Percentiles rank a stretch among this genome's conserved stretches.
These are phyloP conservation scores for Poronia punctata DNA, from an alignment of 495 filamentous ascomycete genomes.

Conservation along the genomic window DNA sequence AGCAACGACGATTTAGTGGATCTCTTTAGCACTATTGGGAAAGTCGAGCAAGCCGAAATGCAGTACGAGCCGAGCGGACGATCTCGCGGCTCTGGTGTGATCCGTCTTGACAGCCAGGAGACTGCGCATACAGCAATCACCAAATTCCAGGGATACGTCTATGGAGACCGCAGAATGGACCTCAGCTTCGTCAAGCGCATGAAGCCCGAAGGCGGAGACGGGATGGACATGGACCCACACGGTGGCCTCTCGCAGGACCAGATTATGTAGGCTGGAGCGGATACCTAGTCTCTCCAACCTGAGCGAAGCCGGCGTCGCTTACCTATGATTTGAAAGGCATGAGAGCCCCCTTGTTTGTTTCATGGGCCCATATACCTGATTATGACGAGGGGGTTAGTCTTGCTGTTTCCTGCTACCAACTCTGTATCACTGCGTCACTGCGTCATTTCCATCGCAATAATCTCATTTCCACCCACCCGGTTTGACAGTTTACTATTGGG, in stretches of 20 bases:
- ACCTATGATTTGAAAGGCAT: too few species aligned
- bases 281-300: too few species aligned
- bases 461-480: too few species aligned
- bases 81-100: conserved; percentile 90
- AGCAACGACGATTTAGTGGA: conserved; percentile 96
- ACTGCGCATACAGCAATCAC: conserved; percentile 90
- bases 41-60: conserved; percentile 95
- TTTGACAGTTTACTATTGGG: too few species aligned
- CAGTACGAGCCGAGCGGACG: conserved; percentile 96
- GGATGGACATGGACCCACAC: conserved; percentile 78
- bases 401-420: too few species aligned
- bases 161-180: conserved; percentile 89
- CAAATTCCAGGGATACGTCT: conserved; percentile 96
- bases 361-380: too few species aligned
- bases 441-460: too few species aligned
- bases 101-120: conserved; percentile 76
- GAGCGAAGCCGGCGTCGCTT: too few species aligned
- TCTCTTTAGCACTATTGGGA: conserved; percentile 94
- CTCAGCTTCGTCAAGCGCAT: conserved; percentile 88
- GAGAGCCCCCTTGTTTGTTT: too few species aligned
- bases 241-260: conserved; percentile 85
- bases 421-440: too few species aligned
- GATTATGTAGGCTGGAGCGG: conserved; percentile 79
- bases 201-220: conserved; percentile 57
- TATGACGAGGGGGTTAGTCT: too few species aligned